These are phyloP conservation scores for Apophysomyces sp. DNA, from an alignment of 371 early-diverging fungal species.

Conservation along the genomic window DNA sequence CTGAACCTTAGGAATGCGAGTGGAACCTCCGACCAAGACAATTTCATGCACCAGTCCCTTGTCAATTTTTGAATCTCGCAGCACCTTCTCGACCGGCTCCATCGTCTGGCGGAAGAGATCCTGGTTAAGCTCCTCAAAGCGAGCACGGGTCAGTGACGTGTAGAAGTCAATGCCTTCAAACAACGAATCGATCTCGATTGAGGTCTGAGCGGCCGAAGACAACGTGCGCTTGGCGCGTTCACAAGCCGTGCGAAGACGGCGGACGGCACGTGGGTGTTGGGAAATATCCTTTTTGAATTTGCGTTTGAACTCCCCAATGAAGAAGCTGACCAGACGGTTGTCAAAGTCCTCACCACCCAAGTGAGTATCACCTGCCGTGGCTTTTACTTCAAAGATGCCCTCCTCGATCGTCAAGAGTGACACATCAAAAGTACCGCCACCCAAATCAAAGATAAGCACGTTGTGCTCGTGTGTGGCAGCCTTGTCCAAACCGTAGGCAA, in stretches of 20 bases:
- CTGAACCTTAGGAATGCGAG: slow-evolving; percentile 99
- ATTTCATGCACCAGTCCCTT: slow-evolving; percentile 90
- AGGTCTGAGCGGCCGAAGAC: slow-evolving; percentile 84
- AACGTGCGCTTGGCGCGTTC: slow-evolving; percentile 96
- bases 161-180: slow-evolving; percentile 90
- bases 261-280: slow-evolving; percentile 84
- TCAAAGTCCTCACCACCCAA: slow-evolving; percentile 98
- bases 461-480: slow-evolving; percentile 70
- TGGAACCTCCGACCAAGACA: slow-evolving; percentile 97
- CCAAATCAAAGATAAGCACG: slow-evolving; percentile 91
- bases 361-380: slow-evolving; percentile 93
- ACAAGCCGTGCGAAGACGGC: slow-evolving; percentile 93
- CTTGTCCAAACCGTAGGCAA: slow-evolving; percentile 89
- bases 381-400: slow-evolving; percentile 90
- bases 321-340: slow-evolving; percentile 88
- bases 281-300: slow-evolving; percentile 86
- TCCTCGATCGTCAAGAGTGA: slow-evolving; percentile 86
- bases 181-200: slow-evolving; percentile 93
- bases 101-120: slow-evolving; percentile 92
- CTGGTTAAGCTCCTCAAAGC: slow-evolving; percentile 95
- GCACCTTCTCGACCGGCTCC: slow-evolving; percentile 93
- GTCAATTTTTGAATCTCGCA: slow-evolving; percentile 89
- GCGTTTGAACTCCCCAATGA: slow-evolving; percentile 87
- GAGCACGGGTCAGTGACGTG: slow-evolving; percentile 94
- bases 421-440: slow-evolving; percentile 95